Conservation (phyloP, 169 alveolate genomes). For the Eimeria necatrix region DNA sequence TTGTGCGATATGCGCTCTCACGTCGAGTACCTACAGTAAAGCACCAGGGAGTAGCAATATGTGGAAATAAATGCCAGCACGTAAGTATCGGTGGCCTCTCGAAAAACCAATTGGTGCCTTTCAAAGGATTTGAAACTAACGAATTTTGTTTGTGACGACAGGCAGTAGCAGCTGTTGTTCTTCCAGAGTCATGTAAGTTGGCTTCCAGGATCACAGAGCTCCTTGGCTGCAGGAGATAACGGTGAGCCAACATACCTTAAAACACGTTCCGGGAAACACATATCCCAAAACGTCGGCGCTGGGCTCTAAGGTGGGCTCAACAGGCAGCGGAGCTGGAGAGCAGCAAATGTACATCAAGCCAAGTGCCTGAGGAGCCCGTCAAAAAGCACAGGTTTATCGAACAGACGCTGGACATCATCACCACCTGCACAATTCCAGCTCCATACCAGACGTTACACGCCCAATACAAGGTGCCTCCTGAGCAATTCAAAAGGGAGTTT, state of each 20-base stretch:
- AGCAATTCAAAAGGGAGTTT: too few relatives aligned
- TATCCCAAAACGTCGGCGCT: conserved; percentile 49
- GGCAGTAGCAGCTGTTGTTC: neutral
- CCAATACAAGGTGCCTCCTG: too few relatives aligned
- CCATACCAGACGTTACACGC: too few relatives aligned
- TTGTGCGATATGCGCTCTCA: conserved; percentile 38
- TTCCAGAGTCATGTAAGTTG: neutral
- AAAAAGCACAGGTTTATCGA: neutral
- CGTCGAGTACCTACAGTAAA: conserved; percentile 54
- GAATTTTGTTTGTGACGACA: neutral
- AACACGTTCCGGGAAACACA: conserved; percentile 58
- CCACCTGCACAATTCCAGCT: too few relatives aligned
- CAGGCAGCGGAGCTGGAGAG: conserved; percentile 36
- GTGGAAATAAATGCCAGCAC: neutral
- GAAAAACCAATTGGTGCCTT: neutral
- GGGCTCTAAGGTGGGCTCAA: conserved; percentile 67
- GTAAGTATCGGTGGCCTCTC: neutral
- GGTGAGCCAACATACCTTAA: neutral
- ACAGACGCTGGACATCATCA: too few relatives aligned
- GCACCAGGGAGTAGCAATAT: neutral
- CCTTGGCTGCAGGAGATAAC: neutral
- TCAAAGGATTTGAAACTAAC: neutral
- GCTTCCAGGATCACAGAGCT: neutral
- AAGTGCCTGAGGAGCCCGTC: conserved; percentile 10
- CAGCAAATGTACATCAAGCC: conserved; percentile 53